A percentile compares a stretch with the other conserved stretches of the same genome.
phyloP scores from a whole-genome alignment of 768 basidiomycete genomes.

The Boletus sp. region DNA sequence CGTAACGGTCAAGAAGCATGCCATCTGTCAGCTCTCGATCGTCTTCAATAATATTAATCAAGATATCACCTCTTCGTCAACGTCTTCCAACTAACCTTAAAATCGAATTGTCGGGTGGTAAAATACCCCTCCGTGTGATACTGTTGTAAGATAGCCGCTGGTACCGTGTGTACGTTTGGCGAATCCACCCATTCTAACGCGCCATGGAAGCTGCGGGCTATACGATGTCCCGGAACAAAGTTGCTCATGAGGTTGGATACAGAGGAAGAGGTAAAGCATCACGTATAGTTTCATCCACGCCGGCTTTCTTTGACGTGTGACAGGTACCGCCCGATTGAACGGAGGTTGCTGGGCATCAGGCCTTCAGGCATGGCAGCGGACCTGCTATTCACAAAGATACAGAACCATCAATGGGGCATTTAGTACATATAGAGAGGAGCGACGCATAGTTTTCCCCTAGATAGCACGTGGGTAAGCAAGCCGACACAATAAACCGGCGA shows the following conservation, averaged over 20 bases:
- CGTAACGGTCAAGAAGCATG: slow-evolving; percentile 5
- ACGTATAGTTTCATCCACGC: slow-evolving; percentile 23
- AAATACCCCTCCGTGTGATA: neutral
- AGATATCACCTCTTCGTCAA: slow-evolving; percentile 15
- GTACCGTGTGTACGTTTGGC: slow-evolving; percentile 11
- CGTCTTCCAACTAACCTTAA: slow-evolving; percentile 18
- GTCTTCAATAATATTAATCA: slow-evolving; percentile 17
- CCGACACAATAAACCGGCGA: neutral
- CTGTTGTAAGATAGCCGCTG: slow-evolving; percentile 9
- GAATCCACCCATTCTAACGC: slow-evolving; percentile 11
- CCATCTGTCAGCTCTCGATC: slow-evolving; percentile 13
- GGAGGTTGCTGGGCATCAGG: slow-evolving; percentile 10
- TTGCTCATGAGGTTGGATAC: slow-evolving; percentile 20
- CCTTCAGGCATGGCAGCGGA: slow-evolving; percentile 13
- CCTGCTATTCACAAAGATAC: slow-evolving; percentile 29
- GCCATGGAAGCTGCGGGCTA: slow-evolving; percentile 19
- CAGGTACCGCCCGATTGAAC: slow-evolving; percentile 8
- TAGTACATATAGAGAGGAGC: slow-evolving; percentile 22
- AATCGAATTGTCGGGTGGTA: slow-evolving; percentile 13
- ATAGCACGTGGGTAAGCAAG: slow-evolving; percentile 10
- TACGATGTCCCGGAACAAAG: slow-evolving; percentile 17
- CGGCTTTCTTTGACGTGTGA: slow-evolving; percentile 15
- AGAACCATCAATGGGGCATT: slow-evolving; percentile 24
- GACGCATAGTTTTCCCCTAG: slow-evolving; percentile 18
- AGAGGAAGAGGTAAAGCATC: slow-evolving; percentile 21